Evolutionary conservation across 805 yeast genomes (phyloP), one percentile per base, ranked within the genome.

Genomic region (Kluyveromyces starmeri): DNA sequence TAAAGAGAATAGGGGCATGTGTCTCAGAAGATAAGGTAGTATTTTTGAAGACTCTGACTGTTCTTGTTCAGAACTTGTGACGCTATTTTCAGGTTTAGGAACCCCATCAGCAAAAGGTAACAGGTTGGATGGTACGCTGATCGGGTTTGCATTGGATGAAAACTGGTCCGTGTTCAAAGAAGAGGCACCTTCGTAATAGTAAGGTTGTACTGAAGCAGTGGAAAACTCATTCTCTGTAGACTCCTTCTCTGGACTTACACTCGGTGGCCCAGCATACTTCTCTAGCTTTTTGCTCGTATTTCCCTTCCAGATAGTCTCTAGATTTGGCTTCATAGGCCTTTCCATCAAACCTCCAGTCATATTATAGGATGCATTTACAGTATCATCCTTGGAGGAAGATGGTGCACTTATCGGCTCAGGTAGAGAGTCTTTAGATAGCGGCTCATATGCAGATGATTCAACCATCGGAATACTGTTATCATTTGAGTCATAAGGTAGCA

Each of bases 21-120:
- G 72, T 39, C 88, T 59, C 18, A 82, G 54, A 8, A 82, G 63
- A 55, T 82, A 73, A 2, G 86, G 88, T 21, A 81, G 53, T 56
- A 78, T 77, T 43, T 78, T 80, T 5, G 83, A 68, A 3, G 54
- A 43, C 30, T 51, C 53, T 5, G 50, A 39, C 8, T 30, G 33
- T 8, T 20, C 26, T 4, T 7, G 18, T 14, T 30, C 26, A 12
- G 14, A 19, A 3, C n/a, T 4, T 7, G 15, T 11, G 10, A 7
- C 16, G n/a, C 8, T 14, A 14, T 13, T 10, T 26, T 26, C 28
- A 13, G n/a, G 10, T 26, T 26, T 26, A 7, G 9, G 17, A 9
- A 14, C 28, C 19, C 9, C 6, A 7, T 26, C 19, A 13, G 12
- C n/a, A 5, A 19, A 7, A 7, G 19, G 10, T 10, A 26, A 19